Evolutionary conservation across 2,329 filamentous ascomycete genomes (phyloP).

Genomic region (Zymoseptoria pseudotritici): DNA sequence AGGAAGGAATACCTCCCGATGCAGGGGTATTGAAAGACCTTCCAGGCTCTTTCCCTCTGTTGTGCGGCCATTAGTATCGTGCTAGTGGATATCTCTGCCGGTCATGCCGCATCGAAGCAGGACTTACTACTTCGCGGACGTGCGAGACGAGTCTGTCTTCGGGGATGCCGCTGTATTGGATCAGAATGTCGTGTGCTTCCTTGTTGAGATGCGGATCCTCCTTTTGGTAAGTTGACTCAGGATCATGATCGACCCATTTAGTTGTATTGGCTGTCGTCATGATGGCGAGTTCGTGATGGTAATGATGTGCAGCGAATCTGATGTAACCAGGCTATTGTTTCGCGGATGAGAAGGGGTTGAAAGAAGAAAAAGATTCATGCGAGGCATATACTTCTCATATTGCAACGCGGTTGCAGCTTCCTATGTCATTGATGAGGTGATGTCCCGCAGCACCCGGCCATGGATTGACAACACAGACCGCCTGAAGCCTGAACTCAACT

Average conservation of each 20-base stretch:
- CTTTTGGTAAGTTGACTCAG: neutral
- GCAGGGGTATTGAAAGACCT: conserved; percentile 17
- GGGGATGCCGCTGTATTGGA: conserved; percentile 5
- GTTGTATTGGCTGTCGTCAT: neutral
- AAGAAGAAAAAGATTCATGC: neutral
- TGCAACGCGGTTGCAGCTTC: neutral
- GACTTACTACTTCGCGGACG: neutral
- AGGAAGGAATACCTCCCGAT: conserved; percentile 17
- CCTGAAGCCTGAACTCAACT: neutral
- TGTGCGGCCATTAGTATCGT: neutral
- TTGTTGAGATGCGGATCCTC: conserved; percentile 6
- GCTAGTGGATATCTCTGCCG: neutral
- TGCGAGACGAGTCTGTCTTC: conserved; percentile 1
- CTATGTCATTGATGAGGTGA: neutral
- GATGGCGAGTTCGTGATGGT: neutral
- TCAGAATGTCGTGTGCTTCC: neutral
- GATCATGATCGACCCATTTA: neutral
- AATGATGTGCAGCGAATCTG: neutral
- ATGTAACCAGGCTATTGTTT: neutral
- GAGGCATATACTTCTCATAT: neutral
- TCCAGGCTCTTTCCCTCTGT: conserved; percentile 7
- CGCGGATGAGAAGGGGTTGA: neutral
- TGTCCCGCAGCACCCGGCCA: neutral
- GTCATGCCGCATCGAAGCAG: neutral
- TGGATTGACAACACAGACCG: neutral